Percentiles rank a stretch among this genome's conserved stretches.
Conservation (phyloP, 805 yeast genomes). For the Cyberlindnera veronae region DNA sequence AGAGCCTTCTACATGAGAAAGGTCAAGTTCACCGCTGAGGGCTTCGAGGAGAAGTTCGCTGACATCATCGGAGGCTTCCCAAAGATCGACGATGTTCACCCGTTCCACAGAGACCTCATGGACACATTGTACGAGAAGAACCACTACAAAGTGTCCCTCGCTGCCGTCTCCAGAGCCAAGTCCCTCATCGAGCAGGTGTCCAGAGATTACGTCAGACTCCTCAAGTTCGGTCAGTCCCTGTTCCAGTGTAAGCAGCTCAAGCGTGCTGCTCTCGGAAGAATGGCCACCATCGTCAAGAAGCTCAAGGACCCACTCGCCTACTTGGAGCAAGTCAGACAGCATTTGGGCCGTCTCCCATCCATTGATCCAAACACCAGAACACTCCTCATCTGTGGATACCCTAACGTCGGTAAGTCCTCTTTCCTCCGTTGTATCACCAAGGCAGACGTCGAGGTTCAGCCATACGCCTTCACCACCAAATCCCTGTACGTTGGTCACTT, state of each 20-base stretch:
- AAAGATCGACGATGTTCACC: slow-evolving; percentile 94
- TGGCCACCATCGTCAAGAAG: slow-evolving; percentile 97
- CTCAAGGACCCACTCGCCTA: slow-evolving; percentile 90
- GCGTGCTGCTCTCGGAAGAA: slow-evolving; percentile 98
- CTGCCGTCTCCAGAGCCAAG: slow-evolving; percentile 92
- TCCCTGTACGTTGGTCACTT: slow-evolving; percentile 97
- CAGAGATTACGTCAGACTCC: slow-evolving; percentile 88
- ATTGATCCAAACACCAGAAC: slow-evolving; percentile 99
- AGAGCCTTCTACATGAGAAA: slow-evolving; percentile 98
- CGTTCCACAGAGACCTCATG: slow-evolving; percentile 97
- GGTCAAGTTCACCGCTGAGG: slow-evolving; percentile 94
- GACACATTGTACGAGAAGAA: slow-evolving; percentile 97
- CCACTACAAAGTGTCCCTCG: slow-evolving; percentile 94
- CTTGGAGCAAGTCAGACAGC: slow-evolving; percentile 98
- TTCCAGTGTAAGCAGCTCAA: slow-evolving; percentile 98
- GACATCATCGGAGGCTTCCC: slow-evolving; percentile 90
- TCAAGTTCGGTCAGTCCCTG: slow-evolving; percentile 95
- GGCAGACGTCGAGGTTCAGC: slow-evolving; percentile 99
- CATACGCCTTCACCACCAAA: slow-evolving; percentile 98
- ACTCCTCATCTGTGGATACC: slow-evolving; percentile 95
- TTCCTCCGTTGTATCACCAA: slow-evolving; percentile 90
- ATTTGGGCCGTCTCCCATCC: slow-evolving; percentile 95
- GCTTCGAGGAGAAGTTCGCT: slow-evolving; percentile 87
- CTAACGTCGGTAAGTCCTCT: slow-evolving; percentile 98
- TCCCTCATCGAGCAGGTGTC: slow-evolving; percentile 93